These are phyloP conservation scores for Sherardia arvensis DNA, from an alignment of 257 asterid species.

Conservation along the genomic window DNA sequence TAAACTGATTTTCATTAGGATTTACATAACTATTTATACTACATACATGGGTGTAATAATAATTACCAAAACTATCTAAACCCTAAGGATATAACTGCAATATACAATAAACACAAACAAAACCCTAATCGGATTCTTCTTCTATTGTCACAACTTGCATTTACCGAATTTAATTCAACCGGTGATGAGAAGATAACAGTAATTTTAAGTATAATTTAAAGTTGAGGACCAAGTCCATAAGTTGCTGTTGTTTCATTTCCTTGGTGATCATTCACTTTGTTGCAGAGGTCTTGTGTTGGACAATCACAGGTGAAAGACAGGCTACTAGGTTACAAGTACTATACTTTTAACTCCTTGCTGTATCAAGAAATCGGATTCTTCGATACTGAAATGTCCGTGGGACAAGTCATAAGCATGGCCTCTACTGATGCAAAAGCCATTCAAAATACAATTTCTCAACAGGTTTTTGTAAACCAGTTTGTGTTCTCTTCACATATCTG, in stretches of 20 bases:
- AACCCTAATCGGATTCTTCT: too few relatives aligned
- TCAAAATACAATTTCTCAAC: slow-evolving; percentile 79
- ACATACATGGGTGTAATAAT: too few relatives aligned
- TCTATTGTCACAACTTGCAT: too few relatives aligned
- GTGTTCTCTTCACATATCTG: neutral
- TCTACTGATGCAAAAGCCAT: slow-evolving; percentile 68
- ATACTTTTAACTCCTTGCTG: slow-evolving; percentile 48
- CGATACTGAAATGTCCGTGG: slow-evolving; percentile 63
- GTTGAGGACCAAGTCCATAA: too few relatives aligned
- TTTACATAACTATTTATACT: too few relatives aligned
- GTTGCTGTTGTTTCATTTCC: neutral
- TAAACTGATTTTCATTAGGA: too few relatives aligned
- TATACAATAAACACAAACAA: too few relatives aligned
- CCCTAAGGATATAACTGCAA: too few relatives aligned
- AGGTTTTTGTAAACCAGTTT: slow-evolving; percentile 24
- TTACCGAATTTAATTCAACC: neutral
- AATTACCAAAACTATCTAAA: too few relatives aligned
- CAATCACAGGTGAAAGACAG: slow-evolving; percentile 83
- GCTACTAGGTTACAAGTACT: slow-evolving; percentile 53
- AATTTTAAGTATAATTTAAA: too few relatives aligned
- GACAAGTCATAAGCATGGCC: slow-evolving; percentile 59
- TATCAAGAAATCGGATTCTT: slow-evolving; percentile 81
- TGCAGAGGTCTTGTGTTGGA: slow-evolving; percentile 71
- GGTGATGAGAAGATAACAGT: too few relatives aligned
- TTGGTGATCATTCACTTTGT: too few relatives aligned